phyloP scores from a whole-genome alignment of 352 stramenopile genomes.

The Phytopythium litorale region DNA sequence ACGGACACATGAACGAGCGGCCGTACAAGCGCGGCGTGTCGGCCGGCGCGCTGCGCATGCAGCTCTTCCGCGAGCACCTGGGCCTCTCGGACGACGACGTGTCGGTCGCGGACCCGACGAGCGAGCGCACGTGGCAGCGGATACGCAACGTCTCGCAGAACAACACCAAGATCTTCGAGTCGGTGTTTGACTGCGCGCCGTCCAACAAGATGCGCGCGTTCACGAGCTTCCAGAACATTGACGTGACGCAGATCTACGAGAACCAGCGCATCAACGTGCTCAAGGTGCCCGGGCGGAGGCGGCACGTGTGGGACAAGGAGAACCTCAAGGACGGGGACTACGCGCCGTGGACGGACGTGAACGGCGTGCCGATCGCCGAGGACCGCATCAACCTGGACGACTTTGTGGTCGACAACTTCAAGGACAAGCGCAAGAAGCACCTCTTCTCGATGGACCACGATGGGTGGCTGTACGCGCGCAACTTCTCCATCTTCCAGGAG shows the following conservation, averaged over 20 bases:
- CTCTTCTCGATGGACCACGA: slow-evolving; percentile 86
- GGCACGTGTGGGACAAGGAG: slow-evolving; percentile 66
- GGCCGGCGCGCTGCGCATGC: slow-evolving; percentile 62
- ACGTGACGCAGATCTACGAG: slow-evolving; percentile 84
- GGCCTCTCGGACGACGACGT: slow-evolving; percentile 58
- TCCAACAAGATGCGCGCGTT: slow-evolving; percentile 82
- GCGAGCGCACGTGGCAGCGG: slow-evolving; percentile 57
- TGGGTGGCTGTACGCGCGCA: slow-evolving; percentile 83
- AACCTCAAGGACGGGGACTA: slow-evolving; percentile 85
- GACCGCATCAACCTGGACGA: slow-evolving; percentile 75
- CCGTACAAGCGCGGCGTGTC: slow-evolving; percentile 57
- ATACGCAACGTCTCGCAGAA: slow-evolving; percentile 49
- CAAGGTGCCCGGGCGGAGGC: slow-evolving; percentile 41
- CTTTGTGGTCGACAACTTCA: slow-evolving; percentile 74
- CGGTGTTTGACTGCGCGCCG: slow-evolving; percentile 80
- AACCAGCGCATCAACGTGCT: slow-evolving; percentile 86
- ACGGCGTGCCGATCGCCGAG: slow-evolving; percentile 73
- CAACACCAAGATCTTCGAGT: slow-evolving; percentile 81
- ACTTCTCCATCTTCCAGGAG: slow-evolving; percentile 87
- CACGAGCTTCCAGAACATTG: slow-evolving; percentile 67
- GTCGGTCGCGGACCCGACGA: slow-evolving; percentile 48
- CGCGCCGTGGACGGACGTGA: slow-evolving; percentile 82
- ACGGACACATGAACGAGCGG: slow-evolving; percentile 72
- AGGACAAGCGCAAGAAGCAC: slow-evolving; percentile 75
- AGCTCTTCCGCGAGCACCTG: slow-evolving; percentile 83